Percentiles rank a stretch among this genome's conserved stretches.
Conservation (phyloP, 352 stramenopile genomes). For the Globisporangium irregulare region DNA sequence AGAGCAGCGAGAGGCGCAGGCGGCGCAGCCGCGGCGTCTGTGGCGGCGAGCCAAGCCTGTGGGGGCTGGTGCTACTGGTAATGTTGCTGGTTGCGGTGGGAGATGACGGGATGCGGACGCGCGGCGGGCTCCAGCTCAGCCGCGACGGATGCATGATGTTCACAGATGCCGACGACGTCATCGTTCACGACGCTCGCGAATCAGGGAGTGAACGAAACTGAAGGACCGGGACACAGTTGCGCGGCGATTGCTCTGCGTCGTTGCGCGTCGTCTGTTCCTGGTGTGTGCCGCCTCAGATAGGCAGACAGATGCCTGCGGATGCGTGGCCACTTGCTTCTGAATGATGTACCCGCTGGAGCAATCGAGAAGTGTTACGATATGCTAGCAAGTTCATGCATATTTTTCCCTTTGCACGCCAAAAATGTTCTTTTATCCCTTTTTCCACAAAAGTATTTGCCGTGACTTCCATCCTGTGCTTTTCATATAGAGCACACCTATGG, state of each 20-base stretch:
- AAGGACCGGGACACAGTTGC: neutral
- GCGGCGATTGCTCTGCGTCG: neutral
- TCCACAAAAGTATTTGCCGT: neutral
- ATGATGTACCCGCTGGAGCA: neutral
- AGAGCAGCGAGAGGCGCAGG: conserved; percentile 12
- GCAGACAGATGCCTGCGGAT: neutral
- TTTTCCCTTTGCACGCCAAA: neutral
- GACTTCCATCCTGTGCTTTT: neutral
- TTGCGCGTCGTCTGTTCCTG: no score
- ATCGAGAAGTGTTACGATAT: neutral
- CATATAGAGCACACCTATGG: neutral
- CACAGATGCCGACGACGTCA: neutral
- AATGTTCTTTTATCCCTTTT: neutral
- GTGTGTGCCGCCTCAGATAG: neutral
- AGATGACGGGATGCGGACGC: neutral
- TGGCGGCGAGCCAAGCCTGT: conserved; percentile 15
- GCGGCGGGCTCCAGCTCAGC: conserved; percentile 5
- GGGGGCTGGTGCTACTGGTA: neutral
- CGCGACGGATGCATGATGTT: conserved; percentile 6
- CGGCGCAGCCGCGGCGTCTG: conserved; percentile 2
- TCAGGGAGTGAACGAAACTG: neutral
- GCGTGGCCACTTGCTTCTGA: neutral
- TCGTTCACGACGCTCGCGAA: neutral
- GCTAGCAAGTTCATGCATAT: neutral
- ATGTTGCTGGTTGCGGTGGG: neutral